Base-by-base conservation (phyloP, 2,329 filamentous ascomycete genomes). In the Ascosphaera apis region DNA sequence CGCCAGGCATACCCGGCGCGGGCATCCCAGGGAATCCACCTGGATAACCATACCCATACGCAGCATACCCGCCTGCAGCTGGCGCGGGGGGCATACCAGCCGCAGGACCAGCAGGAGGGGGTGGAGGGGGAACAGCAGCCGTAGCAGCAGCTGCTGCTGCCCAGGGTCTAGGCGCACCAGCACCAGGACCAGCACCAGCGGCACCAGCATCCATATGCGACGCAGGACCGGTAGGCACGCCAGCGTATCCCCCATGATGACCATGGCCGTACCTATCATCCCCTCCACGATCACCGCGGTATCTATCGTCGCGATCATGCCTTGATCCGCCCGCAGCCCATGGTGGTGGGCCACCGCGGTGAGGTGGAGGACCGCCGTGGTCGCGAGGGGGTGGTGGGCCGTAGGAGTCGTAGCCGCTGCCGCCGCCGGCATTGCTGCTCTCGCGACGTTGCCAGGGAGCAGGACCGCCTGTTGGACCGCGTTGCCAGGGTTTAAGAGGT, bases 401-500 rank as follows among this genome's bases (percentile, higher is more conserved):
- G n/a, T n/a, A n/a, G n/a, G n/a, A n/a, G n/a, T n/a, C n/a, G n/a
- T n/a, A n/a, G n/a, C n/a, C n/a, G n/a, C n/a, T 30, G 8, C 61
- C 60, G 43, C 66, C 61, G 31, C 65, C 60, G 36, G 62, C 56
- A 38, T 57, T 59, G 42, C 69, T 66, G 38, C 77, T 72, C 41
- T 64, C 62, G 40, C 60, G 56, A 41, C 61, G 61, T 51, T 65
- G 60, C 81, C 84, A 92, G 5, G 83, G 83, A 45, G 83, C 83
- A 39, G 76, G 81, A 39, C 80, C 81, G 18, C 51, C 48, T 19
- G 78, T 83, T 13, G 82, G 80, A 27, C 76, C 80, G 50, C 80
- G 73, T 53, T 91, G 78, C 83, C 83, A 93, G 35, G 84, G 84
- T 56, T 81, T 86, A 45, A 69, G 63, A 45, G 76, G 72, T 39